These are phyloP conservation scores for Talaromyces marneffei DNA, from an alignment of 2,329 filamentous ascomycete species.

Conservation along the genomic window DNA sequence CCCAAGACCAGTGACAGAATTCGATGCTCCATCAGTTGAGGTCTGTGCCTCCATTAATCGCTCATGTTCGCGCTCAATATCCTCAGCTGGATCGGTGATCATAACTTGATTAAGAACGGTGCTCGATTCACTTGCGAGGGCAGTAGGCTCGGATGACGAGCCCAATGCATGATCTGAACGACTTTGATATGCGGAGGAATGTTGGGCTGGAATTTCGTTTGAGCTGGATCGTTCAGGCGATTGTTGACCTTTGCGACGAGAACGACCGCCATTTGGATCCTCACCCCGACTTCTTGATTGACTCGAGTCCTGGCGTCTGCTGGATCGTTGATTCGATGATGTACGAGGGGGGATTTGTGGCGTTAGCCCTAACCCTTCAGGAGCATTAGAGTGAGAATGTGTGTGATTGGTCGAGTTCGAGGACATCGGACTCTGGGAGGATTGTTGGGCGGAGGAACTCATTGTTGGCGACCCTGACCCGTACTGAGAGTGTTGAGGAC, in stretches of 20 bases:
- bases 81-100: slow-evolving; percentile 68
- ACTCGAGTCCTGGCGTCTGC: slow-evolving; percentile 27
- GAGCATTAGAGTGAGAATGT: slow-evolving; percentile 29
- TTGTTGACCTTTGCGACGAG: slow-evolving; percentile 44
- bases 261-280: slow-evolving; percentile 37
- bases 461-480: slow-evolving; percentile 35
- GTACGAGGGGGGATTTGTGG: slow-evolving; percentile 73
- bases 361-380: slow-evolving; percentile 51
- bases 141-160: slow-evolving; percentile 52
- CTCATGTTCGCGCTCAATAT: slow-evolving; percentile 65
- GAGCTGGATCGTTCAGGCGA: slow-evolving; percentile 43
- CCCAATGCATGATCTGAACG: slow-evolving; percentile 41
- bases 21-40: slow-evolving; percentile 40
- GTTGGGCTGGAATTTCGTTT: slow-evolving; percentile 36
- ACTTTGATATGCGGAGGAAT: slow-evolving; percentile 27
- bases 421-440: slow-evolving; percentile 34
- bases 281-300: slow-evolving; percentile 35
- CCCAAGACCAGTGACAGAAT: slow-evolving; percentile 44
- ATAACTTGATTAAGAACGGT: slow-evolving; percentile 72
- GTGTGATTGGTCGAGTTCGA: slow-evolving; percentile 25
- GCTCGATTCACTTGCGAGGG: slow-evolving; percentile 67
- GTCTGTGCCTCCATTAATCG: slow-evolving; percentile 56
- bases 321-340: slow-evolving; percentile 62
- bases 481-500: slow-evolving; percentile 26
- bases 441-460: slow-evolving; percentile 42